Percentiles rank a stretch among this genome's conserved stretches.
phyloP scores from a whole-genome alignment of 768 basidiomycete species.

The Boletales sp. region DNA sequence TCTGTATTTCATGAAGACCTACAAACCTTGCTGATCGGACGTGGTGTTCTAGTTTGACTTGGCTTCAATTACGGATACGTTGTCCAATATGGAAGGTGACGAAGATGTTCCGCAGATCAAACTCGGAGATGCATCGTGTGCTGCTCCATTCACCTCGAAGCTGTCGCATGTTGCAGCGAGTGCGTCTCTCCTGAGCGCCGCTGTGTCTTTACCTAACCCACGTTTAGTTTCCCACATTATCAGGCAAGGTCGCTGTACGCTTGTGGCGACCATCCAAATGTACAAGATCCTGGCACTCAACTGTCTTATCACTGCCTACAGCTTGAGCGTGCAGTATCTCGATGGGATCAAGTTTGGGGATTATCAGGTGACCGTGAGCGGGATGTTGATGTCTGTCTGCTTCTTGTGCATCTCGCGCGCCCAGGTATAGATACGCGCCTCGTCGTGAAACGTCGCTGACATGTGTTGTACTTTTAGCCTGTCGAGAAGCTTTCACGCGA shows the following conservation, averaged over 20 bases:
- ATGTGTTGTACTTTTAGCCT: slow-evolving; percentile 60
- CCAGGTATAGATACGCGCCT: slow-evolving; percentile 56
- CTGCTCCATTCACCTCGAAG: slow-evolving; percentile 98
- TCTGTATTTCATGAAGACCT: slow-evolving; percentile 27
- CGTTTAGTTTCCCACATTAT: slow-evolving; percentile 91
- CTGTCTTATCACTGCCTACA: slow-evolving; percentile 98
- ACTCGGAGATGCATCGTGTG: slow-evolving; percentile 98
- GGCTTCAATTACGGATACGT: slow-evolving; percentile 71
- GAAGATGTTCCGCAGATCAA: slow-evolving; percentile 97
- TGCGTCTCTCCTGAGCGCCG: slow-evolving; percentile 38
- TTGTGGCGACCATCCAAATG: slow-evolving; percentile 99
- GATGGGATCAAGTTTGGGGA: slow-evolving; percentile 99
- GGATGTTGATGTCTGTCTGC: slow-evolving; percentile 92
- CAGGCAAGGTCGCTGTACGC: slow-evolving; percentile 95
- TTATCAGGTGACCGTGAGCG: slow-evolving; percentile 96
- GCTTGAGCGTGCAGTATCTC: slow-evolving; percentile 93
- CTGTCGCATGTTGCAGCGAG: slow-evolving; percentile 95
- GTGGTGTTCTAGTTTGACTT: slow-evolving; percentile 62
- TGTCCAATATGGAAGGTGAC: slow-evolving; percentile 93
- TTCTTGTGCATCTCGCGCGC: slow-evolving; percentile 98
- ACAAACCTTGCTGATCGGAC: slow-evolving; percentile 5
- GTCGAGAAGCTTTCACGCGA: slow-evolving; percentile 93
- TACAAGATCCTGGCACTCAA: slow-evolving; percentile 99
- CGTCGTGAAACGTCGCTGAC: slow-evolving; percentile 1
- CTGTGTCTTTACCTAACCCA: background rate